These are phyloP conservation scores for Candida rishiriensis DNA, from an alignment of 805 yeast genomes.

Conservation along the genomic window DNA sequence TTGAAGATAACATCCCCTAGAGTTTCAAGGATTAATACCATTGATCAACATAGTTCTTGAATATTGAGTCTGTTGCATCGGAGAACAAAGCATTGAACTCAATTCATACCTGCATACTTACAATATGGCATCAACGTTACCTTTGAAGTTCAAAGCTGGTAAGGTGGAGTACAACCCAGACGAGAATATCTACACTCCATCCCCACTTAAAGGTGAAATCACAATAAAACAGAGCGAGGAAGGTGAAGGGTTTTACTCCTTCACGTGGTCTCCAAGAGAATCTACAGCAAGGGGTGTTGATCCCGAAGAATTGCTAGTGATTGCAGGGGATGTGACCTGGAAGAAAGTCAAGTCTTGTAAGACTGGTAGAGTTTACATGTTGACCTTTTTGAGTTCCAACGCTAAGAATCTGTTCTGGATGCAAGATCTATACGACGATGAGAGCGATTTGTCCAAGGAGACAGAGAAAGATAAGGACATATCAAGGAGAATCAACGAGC, in stretches of 20 bases:
- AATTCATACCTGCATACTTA: background rate
- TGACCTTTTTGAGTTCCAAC: slow-evolving; percentile 33
- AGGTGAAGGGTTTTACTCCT: slow-evolving; percentile 66
- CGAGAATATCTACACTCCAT: slow-evolving; percentile 63
- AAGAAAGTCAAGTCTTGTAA: slow-evolving; percentile 62
- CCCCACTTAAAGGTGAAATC: slow-evolving; percentile 63
- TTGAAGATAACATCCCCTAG: no score
- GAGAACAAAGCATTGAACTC: no score
- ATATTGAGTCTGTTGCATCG: no score
- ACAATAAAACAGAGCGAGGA: slow-evolving; percentile 58
- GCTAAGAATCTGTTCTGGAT: slow-evolving; percentile 62
- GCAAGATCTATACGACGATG: slow-evolving; percentile 65
- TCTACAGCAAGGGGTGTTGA: slow-evolving; percentile 37
- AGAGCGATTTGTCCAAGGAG: slow-evolving; percentile 52
- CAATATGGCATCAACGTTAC: slow-evolving; percentile 16
- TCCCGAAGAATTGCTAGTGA: slow-evolving; percentile 61
- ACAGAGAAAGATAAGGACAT: slow-evolving; percentile 54
- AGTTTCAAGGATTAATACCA: no score
- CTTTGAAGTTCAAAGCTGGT: slow-evolving; percentile 69
- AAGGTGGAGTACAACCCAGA: slow-evolving; percentile 61
- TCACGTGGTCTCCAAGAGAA: slow-evolving; percentile 69
- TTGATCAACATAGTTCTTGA: no score
- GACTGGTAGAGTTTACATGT: slow-evolving; percentile 65
- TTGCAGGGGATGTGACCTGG: slow-evolving; percentile 86
- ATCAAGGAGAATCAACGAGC: slow-evolving; percentile 41